These are phyloP conservation scores for Heliamphora pulchella DNA, from an alignment of 179 eudicot species.

Conservation along the genomic window DNA sequence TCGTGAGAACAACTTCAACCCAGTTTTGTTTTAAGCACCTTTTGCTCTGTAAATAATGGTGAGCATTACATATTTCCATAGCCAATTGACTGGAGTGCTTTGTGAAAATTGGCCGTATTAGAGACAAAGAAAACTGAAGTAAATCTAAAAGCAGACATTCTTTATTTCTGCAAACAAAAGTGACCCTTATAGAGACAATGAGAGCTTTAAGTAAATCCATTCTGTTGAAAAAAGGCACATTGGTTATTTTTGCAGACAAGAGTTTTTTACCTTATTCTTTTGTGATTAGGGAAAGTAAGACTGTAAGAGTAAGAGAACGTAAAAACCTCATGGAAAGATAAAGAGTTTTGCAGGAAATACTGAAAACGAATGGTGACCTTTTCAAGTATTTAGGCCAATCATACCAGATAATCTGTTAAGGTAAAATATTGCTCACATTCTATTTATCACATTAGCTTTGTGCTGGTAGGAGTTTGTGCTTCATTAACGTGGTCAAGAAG, in stretches of 20 bases:
- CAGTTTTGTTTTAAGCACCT: not conserved
- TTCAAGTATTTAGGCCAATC: not conserved
- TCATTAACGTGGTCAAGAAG: constrained; percentile 85
- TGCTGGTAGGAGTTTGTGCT: constrained; percentile 61
- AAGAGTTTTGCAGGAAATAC: not conserved
- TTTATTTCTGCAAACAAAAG: not conserved
- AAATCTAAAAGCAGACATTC: not conserved
- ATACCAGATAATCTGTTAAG: not conserved
- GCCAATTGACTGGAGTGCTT: not conserved
- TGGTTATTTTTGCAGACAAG: not conserved
- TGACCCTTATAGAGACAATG: not conserved
- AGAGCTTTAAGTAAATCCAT: not conserved
- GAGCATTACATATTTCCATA: not conserved
- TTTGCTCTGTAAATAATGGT: not conserved
- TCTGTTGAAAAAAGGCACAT: not conserved
- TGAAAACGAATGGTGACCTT: not conserved
- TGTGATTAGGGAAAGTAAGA: not conserved
- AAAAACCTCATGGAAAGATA: constrained; percentile 1
- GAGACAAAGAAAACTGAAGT: not conserved
- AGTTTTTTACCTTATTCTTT: not conserved
- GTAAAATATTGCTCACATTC: not conserved
- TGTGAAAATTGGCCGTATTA: not conserved
- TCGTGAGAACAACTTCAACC: not conserved
- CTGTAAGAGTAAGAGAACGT: not conserved
- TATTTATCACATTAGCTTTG: constrained; percentile 15